A percentile compares a stretch with the other conserved stretches of the same genome.
Evolutionary conservation across 192 early-diverging fungal species (phyloP).

Genomic region (Glomus cerebriforme): DNA sequence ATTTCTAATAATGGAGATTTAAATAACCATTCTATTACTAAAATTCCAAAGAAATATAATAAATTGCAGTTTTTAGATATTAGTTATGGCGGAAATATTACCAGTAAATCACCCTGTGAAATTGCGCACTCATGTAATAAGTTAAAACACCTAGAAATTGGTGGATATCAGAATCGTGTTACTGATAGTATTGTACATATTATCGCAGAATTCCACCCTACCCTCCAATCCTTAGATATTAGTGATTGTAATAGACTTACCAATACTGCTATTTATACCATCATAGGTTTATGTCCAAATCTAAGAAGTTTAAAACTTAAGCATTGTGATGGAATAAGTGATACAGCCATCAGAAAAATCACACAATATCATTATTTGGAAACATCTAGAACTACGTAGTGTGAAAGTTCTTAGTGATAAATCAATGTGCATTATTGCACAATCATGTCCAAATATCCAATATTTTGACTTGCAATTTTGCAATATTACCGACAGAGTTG

Average conservation of each 20-base stretch:
- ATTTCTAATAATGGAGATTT: constrained; percentile 3
- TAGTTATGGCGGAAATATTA: constrained; percentile 1
- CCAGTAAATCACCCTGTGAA: background rate
- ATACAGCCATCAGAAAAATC: constrained; percentile 13
- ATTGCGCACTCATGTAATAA: background rate
- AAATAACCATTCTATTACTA: background rate
- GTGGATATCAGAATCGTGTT: background rate
- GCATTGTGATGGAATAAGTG: background rate
- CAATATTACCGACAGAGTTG: background rate
- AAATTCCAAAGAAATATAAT: constrained; percentile 12
- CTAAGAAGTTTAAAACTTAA: constrained; percentile 7
- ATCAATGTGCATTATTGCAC: background rate
- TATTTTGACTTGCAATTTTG: background rate
- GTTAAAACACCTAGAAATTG: constrained; percentile 1
- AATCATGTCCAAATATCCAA: background rate
- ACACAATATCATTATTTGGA: background rate
- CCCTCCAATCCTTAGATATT: background rate
- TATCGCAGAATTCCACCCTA: background rate
- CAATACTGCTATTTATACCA: background rate
- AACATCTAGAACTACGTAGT: background rate
- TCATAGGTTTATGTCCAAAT: background rate
- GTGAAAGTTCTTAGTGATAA: too few species aligned
- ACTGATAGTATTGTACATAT: background rate
- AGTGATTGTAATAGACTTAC: background rate
- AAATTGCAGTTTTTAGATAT: constrained; percentile 6